phyloP scores from a whole-genome alignment of 768 basidiomycete genomes.

The Nidularia pulvinata region DNA sequence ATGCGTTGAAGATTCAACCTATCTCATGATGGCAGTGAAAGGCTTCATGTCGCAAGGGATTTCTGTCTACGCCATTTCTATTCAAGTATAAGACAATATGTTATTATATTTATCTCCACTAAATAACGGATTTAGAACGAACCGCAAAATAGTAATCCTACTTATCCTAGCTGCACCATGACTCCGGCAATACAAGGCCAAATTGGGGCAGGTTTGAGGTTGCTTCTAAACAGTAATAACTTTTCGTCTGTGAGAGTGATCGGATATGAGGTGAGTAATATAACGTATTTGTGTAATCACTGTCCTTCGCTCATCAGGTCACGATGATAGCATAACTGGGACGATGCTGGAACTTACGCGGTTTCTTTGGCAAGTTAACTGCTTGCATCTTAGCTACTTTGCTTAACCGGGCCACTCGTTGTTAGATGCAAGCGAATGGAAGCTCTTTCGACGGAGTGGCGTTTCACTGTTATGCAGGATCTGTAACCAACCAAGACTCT shows the following conservation, averaged over 20 bases:
- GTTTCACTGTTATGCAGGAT: slow-evolving; percentile 71
- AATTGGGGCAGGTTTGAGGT: slow-evolving; percentile 54
- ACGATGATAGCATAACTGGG: slow-evolving; percentile 62
- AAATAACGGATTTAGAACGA: slow-evolving; percentile 37
- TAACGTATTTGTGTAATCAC: background rate
- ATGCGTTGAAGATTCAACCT: slow-evolving; percentile 37
- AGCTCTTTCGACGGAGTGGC: slow-evolving; percentile 62
- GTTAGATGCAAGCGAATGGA: slow-evolving; percentile 51
- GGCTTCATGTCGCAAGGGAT: slow-evolving; percentile 66
- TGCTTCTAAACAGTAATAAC: slow-evolving; percentile 61
- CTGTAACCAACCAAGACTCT: slow-evolving; percentile 46
- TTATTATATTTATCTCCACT: background rate
- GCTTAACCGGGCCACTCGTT: background rate
- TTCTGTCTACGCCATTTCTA: slow-evolving; percentile 59
- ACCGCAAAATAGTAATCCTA: slow-evolving; percentile 56
- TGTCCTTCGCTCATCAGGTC: background rate
- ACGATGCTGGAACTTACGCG: slow-evolving; percentile 53
- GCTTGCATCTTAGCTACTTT: slow-evolving; percentile 13
- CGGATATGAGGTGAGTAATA: slow-evolving; percentile 25
- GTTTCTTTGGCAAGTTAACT: slow-evolving; percentile 34
- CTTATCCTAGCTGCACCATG: slow-evolving; percentile 68
- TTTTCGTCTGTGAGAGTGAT: slow-evolving; percentile 60
- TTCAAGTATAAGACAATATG: slow-evolving; percentile 16
- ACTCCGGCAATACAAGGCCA: slow-evolving; percentile 54
- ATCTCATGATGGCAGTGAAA: slow-evolving; percentile 72